Evolutionary conservation across 1,284 basidiomycete genomes (phyloP).

Genomic region (Sporisorium exsertum): DNA sequence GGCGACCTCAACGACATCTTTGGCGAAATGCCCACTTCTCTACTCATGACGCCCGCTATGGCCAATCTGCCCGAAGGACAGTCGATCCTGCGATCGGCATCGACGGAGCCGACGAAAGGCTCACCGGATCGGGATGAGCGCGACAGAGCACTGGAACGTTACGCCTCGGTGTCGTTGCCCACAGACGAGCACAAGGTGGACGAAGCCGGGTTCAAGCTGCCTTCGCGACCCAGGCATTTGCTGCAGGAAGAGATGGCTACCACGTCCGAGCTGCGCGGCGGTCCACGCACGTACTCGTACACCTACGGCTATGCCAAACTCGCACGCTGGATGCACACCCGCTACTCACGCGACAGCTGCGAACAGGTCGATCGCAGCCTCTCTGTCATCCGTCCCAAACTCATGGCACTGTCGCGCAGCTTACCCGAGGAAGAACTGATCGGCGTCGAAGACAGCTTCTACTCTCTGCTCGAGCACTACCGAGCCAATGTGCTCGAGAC

Average conservation of each 20-base stretch:
- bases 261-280: constrained; percentile 32
- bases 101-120: constrained; percentile 10
- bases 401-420: constrained; percentile 37
- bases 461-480: constrained; percentile 36
- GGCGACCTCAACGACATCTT: constrained; percentile 43
- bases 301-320: constrained; percentile 54
- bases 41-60: constrained; percentile 45
- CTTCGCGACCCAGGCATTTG: constrained; percentile 26
- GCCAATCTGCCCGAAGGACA: constrained; percentile 27
- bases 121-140: not conserved
- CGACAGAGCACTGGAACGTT: constrained; percentile 5
- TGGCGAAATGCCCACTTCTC: constrained; percentile 44
- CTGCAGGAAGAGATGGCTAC: constrained; percentile 45
- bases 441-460: constrained; percentile 40
- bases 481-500: constrained; percentile 42
- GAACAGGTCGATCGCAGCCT: constrained; percentile 41
- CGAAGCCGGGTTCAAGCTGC: constrained; percentile 34
- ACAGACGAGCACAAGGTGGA: constrained; percentile 13
- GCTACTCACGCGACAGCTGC: constrained; percentile 33
- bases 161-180: constrained; percentile 9
- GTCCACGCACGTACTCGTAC: constrained; percentile 30
- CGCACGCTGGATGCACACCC: constrained; percentile 50
- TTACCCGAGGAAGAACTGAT: constrained; percentile 44
- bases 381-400: constrained; percentile 31
- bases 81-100: constrained; percentile 25